A percentile compares a stretch with the other conserved stretches of the same genome.
Conservation (phyloP, 108 stramenopile genomes). For the Conticribra weissflogii region DNA sequence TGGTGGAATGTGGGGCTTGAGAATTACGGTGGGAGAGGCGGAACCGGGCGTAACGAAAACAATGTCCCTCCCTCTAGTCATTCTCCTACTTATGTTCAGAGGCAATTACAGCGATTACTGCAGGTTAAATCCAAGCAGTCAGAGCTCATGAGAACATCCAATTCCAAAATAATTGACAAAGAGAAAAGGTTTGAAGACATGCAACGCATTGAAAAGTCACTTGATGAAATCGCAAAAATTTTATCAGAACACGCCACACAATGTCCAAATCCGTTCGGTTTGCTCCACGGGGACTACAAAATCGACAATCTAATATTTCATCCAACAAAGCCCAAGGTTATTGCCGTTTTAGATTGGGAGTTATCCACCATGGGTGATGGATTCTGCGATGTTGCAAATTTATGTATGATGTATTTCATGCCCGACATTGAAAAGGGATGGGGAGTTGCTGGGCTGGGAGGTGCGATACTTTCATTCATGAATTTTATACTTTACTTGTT, state of each 20-base stretch:
- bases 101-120: conserved; percentile 78
- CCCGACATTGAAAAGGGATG: conserved; percentile 48
- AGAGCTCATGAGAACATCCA: conserved; percentile 33
- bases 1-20: conserved; percentile 65
- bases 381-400: conserved; percentile 92
- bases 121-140: conserved; percentile 76
- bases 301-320: conserved; percentile 96
- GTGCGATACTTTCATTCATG: too few relatives aligned
- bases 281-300: conserved; percentile 97
- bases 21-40: conserved; percentile 69
- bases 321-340: conserved; percentile 83
- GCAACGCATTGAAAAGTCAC: conserved; percentile 24
- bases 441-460: conserved; percentile 70
- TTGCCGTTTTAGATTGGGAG: conserved; percentile 98
- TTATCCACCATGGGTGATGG: conserved; percentile 92
- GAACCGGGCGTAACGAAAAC: conserved; percentile 27
- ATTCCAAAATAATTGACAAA: not conserved
- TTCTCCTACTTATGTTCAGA: conserved; percentile 47
- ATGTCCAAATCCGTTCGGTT: conserved; percentile 60
- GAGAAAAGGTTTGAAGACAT: conserved; percentile 6
- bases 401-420: conserved; percentile 89
- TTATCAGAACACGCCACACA: conserved; percentile 48
- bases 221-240: conserved; percentile 48
- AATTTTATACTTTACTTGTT: too few relatives aligned
- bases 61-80: not conserved